A percentile compares a stretch with the other conserved stretches of the same genome.
phyloP scores from a whole-genome alignment of 305 asterid species.

The Rubia tinctorum region DNA sequence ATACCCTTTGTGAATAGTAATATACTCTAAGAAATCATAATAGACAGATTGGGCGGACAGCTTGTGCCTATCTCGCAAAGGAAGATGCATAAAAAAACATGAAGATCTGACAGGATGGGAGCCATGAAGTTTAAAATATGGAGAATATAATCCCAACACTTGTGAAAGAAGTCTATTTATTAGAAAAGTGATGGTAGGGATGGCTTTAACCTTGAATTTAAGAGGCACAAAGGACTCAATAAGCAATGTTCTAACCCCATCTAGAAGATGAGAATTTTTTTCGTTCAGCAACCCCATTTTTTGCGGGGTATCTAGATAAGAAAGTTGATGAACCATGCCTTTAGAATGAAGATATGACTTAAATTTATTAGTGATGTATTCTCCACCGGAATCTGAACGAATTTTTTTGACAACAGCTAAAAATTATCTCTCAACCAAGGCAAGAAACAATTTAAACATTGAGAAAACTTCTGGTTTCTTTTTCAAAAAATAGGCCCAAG shows the following conservation, averaged over 20 bases:
- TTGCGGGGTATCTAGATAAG: too few species aligned
- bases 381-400: neutral
- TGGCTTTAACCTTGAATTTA: neutral
- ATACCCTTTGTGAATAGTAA: neutral
- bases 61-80: too few species aligned
- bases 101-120: neutral
- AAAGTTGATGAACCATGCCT: neutral
- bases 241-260: neutral
- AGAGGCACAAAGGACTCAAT: neutral
- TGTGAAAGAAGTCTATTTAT: neutral
- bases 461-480: neutral
- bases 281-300: constrained; percentile 2
- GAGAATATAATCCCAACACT: neutral
- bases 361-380: neutral
- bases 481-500: neutral
- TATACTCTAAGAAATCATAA: neutral
- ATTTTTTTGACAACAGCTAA: neutral
- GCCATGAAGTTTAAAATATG: neutral
- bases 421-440: neutral
- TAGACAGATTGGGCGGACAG: neutral
- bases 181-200: neutral
- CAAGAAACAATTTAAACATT: neutral
- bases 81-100: too few species aligned
- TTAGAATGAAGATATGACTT: neutral
- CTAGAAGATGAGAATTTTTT: neutral